A percentile compares a stretch with the other conserved stretches of the same genome.
Conservation (phyloP, 106 monocot genomes). For the Triglochin maritima region DNA sequence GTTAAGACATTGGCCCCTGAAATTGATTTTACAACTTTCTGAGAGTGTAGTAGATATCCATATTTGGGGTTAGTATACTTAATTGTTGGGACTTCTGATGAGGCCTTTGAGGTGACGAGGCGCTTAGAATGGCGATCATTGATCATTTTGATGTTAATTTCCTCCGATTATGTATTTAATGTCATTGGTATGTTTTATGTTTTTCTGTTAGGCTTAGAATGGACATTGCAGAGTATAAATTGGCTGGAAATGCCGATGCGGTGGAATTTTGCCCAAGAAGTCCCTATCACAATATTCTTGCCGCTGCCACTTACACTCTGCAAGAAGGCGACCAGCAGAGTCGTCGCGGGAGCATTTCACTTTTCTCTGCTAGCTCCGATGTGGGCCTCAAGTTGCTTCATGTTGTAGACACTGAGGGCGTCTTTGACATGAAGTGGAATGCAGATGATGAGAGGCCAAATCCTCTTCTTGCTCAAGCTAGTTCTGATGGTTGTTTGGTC, state of each 20-base stretch:
- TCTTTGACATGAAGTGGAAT: constrained; percentile 30
- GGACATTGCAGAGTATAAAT: constrained; percentile 8
- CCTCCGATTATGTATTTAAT: no score
- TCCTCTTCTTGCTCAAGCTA: constrained; percentile 59
- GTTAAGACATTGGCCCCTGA: no score
- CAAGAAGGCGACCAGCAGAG: constrained; percentile 11
- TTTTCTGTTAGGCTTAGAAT: constrained; percentile 2
- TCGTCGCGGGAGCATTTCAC: constrained; percentile 21
- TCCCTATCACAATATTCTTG: constrained; percentile 12
- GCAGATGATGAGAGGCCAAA: not conserved
- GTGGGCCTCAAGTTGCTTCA: constrained; percentile 14
- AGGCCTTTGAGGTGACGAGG: no score
- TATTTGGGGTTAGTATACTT: no score
- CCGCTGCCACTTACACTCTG: constrained; percentile 25
- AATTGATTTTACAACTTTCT: no score
- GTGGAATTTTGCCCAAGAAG: constrained; percentile 44
- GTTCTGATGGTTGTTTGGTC: constrained; percentile 51
- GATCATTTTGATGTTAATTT: no score
- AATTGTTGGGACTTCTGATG: no score
- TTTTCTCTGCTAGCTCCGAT: constrained; percentile 14
- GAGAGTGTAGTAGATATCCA: no score
- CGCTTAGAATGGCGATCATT: no score
- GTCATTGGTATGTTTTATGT: no score
- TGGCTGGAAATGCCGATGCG: constrained; percentile 77
- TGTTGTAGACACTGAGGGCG: constrained; percentile 13